These are phyloP conservation scores for Staphylotrichum tortipilum DNA, from an alignment of 495 filamentous ascomycete species.

Conservation along the genomic window DNA sequence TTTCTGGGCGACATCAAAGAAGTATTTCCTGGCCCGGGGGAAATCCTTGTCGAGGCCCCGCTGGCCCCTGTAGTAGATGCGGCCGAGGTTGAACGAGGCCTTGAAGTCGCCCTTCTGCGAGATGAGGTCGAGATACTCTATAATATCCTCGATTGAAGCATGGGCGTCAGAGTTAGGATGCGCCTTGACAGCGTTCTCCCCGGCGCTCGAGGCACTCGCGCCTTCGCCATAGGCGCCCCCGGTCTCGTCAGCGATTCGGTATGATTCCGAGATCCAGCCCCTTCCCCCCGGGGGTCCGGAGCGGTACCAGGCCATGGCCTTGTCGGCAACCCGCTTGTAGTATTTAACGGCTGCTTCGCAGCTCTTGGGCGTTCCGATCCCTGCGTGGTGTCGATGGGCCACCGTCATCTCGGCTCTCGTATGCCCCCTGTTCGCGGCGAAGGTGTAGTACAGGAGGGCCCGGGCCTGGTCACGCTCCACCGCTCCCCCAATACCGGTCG, in stretches of 20 bases:
- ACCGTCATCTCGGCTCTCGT: conserved; percentile 88
- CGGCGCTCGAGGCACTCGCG: conserved; percentile 82
- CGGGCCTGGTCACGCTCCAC: conserved; percentile 87
- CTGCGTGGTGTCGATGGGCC: conserved; percentile 76
- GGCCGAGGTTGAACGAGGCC: conserved; percentile 80
- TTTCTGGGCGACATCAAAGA: conserved; percentile 68
- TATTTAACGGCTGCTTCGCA: conserved; percentile 79
- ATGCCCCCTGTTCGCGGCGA: conserved; percentile 78
- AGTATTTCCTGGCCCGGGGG: conserved; percentile 68
- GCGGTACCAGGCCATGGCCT: conserved; percentile 75
- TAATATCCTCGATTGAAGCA: conserved; percentile 80
- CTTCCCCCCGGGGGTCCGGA: conserved; percentile 89
- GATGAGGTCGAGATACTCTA: conserved; percentile 92
- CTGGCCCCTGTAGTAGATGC: conserved; percentile 85
- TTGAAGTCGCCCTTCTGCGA: conserved; percentile 89
- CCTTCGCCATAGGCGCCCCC: conserved; percentile 94
- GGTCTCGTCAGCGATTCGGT: conserved; percentile 75
- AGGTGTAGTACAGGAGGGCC: conserved; percentile 87
- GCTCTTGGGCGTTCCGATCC: conserved; percentile 74
- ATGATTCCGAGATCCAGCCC: conserved; percentile 62
- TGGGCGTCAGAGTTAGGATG: conserved; percentile 62
- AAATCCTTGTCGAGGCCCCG: conserved; percentile 65
- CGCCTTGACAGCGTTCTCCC: conserved; percentile 68
- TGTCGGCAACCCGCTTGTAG: conserved; percentile 91
- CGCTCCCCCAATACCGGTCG: conserved; percentile 75